Evolutionary conservation across 2,329 filamentous ascomycete genomes (phyloP).

Genomic region (Sporothrix luriei): DNA sequence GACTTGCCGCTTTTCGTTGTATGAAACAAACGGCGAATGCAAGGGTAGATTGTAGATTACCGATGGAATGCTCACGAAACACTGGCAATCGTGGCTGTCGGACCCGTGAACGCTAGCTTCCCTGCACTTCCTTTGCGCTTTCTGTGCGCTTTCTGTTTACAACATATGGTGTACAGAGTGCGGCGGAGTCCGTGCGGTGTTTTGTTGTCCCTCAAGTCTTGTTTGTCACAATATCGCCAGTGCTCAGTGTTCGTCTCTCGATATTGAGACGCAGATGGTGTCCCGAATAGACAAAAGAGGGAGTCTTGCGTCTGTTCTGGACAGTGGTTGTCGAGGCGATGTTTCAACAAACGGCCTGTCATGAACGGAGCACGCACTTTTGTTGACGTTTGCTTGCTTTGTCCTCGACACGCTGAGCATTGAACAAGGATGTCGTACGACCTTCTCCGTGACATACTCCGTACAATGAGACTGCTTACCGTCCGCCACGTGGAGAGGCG

Average conservation of each 20-base stretch:
- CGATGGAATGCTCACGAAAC: background rate
- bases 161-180: background rate
- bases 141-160: background rate
- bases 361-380: no score
- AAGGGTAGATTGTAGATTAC: constrained; percentile 10
- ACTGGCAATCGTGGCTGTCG: constrained; percentile 14
- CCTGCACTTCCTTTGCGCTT: background rate
- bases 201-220: background rate
- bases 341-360: background rate
- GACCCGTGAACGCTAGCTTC: background rate
- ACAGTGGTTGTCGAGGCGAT: background rate
- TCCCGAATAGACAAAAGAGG: constrained; percentile 2
- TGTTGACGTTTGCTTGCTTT: no score
- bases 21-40: constrained; percentile 19
- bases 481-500: constrained; percentile 16
- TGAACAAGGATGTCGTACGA: no score
- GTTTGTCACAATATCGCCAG: background rate
- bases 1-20: background rate
- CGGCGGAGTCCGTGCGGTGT: background rate
- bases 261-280: background rate
- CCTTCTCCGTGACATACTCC: no score
- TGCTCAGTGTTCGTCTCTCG: background rate
- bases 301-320: background rate
- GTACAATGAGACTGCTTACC: background rate
- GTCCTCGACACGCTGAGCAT: no score